Percentiles rank a stretch among this genome's conserved stretches.
These are phyloP conservation scores for Ophiostoma tasmaniense DNA, from an alignment of 2,329 filamentous ascomycete genomes.

Conservation along the genomic window DNA sequence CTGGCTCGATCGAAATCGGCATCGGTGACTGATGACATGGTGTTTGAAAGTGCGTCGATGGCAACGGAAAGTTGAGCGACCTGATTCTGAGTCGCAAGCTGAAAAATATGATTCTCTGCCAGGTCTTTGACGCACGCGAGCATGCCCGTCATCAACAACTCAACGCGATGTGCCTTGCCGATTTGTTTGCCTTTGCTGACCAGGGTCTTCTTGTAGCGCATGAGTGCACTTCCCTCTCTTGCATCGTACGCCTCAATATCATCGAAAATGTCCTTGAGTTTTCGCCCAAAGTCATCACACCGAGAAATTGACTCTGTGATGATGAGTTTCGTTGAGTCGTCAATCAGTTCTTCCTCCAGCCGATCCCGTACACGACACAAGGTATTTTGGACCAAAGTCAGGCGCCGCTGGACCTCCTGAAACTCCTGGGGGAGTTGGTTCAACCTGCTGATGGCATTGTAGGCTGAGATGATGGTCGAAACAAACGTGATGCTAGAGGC, in stretches of 20 bases:
- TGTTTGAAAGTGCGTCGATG: neutral
- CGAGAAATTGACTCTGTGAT: neutral
- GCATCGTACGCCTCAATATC: neutral
- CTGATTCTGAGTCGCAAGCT: neutral
- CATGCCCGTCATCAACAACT: neutral
- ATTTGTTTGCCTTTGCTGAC: neutral
- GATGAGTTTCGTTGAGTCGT: fast-evolving
- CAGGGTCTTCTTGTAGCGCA: neutral
- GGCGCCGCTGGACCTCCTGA: neutral
- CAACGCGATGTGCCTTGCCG: neutral
- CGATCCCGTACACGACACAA: neutral
- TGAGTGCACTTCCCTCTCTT: neutral
- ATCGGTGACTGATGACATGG: neutral
- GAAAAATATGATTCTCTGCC: neutral
- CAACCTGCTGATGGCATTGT: neutral
- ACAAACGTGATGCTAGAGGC: neutral
- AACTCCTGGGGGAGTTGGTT: neutral
- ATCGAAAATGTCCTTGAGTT: neutral
- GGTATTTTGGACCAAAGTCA: neutral
- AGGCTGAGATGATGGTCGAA: neutral
- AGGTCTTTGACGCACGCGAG: neutral
- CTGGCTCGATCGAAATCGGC: neutral
- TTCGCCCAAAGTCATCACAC: neutral
- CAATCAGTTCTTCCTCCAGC: neutral
- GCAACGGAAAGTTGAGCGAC: neutral